phyloP scores from a whole-genome alignment of 2,329 filamentous ascomycete genomes.

The Trichoderma lentiforme region DNA sequence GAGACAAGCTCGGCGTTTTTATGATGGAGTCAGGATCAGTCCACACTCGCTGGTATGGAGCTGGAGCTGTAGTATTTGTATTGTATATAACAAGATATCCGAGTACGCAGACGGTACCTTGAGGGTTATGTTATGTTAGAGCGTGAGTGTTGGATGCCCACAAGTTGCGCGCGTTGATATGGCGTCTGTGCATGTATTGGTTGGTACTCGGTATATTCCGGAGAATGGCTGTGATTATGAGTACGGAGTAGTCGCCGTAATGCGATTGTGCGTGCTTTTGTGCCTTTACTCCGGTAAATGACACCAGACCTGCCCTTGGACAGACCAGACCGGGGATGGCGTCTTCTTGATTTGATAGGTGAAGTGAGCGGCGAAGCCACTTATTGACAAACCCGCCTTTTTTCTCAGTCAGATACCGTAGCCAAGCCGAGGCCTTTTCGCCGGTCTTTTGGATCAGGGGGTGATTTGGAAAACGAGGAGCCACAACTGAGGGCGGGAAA shows the following conservation, averaged over 20 bases:
- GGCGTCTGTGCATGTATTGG: background rate
- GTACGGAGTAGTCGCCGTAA: too few species aligned
- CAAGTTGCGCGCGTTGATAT: background rate
- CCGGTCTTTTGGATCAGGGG: conserved; percentile 3
- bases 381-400: background rate
- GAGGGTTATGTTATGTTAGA: background rate
- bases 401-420: background rate
- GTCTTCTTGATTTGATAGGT: background rate
- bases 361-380: conserved; percentile 7
- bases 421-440: background rate
- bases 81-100: background rate
- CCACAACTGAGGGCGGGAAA: background rate
- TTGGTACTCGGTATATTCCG: background rate
- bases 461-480: background rate
- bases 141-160: background rate
- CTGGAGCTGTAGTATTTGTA: background rate
- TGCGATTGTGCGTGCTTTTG: conserved; percentile 1
- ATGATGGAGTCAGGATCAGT: background rate
- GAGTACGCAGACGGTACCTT: background rate
- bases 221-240: background rate
- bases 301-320: background rate
- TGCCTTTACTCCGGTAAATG: background rate
- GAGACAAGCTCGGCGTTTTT: background rate
- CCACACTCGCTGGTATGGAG: background rate
- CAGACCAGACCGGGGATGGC: background rate